These are phyloP conservation scores for Axilococcus clingmanii DNA, from an alignment of 139 green algal genomes.

Conservation along the genomic window DNA sequence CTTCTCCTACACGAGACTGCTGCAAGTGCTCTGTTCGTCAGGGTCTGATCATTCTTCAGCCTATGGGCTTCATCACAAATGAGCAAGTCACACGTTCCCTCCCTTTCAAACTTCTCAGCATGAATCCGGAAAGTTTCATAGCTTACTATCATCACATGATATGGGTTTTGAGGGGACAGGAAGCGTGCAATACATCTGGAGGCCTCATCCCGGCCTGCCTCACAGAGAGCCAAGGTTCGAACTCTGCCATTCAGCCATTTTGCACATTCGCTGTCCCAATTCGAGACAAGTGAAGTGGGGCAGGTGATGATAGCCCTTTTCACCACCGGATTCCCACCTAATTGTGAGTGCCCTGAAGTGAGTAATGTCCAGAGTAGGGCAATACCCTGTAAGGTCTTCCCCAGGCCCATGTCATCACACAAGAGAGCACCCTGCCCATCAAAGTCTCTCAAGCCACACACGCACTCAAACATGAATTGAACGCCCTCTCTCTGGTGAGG, in stretches of 20 bases:
- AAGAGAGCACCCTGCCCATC: conserved; percentile 77
- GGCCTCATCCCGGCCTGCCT: conserved; percentile 82
- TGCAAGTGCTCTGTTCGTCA: conserved; percentile 82
- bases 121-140: conserved; percentile 99
- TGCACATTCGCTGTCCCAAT: conserved; percentile 91
- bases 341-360: conserved; percentile 33
- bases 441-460: conserved; percentile 59
- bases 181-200: conserved; percentile 60
- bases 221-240: conserved; percentile 72
- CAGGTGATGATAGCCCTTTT: conserved; percentile 90
- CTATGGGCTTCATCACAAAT: conserved; percentile 98
- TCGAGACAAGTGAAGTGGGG: conserved; percentile 92
- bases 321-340: conserved; percentile 62
- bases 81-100: conserved; percentile 79
- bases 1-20: conserved; percentile 71
- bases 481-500: conserved; percentile 94
- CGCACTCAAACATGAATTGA: conserved; percentile 99
- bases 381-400: conserved; percentile 87
- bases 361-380: conserved; percentile 93
- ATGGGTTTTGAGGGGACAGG: conserved; percentile 46
- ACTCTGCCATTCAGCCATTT: conserved; percentile 91
- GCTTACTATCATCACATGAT: conserved; percentile 74
- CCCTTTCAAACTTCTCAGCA: conserved; percentile 46
- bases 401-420: conserved; percentile 92
- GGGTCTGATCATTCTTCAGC: conserved; percentile 93